These are phyloP conservation scores for Jamesozyma spencerorum DNA, from an alignment of 805 yeast species.

Conservation along the genomic window DNA sequence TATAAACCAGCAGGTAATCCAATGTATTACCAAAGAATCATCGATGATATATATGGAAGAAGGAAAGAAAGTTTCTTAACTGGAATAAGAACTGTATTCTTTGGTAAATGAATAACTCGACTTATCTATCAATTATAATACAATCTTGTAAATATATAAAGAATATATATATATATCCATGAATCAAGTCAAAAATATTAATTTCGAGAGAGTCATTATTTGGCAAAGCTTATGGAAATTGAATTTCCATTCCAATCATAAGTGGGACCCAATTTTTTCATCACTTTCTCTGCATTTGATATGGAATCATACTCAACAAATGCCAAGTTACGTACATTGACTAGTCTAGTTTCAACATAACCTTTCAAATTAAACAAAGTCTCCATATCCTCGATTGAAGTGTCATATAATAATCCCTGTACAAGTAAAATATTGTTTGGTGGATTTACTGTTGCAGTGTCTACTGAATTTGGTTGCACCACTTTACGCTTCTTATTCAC, in stretches of 20 bases:
- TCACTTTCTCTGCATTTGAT: slow-evolving; percentile 34
- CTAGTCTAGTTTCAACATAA: slow-evolving; percentile 55
- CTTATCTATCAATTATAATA: background rate
- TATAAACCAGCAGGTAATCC: slow-evolving; percentile 81
- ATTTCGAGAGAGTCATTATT: too few species aligned
- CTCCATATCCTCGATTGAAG: slow-evolving; percentile 34
- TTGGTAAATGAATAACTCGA: slow-evolving; percentile 45
- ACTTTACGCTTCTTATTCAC: slow-evolving; percentile 6
- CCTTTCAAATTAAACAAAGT: slow-evolving; percentile 47
- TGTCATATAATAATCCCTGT: slow-evolving; percentile 48
- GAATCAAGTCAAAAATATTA: too few species aligned
- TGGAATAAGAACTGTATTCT: slow-evolving; percentile 65
- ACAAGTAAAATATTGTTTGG: slow-evolving; percentile 64
- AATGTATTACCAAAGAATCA: slow-evolving; percentile 58
- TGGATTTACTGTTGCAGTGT: slow-evolving; percentile 31
- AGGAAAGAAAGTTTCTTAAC: slow-evolving; percentile 53
- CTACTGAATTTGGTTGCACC: slow-evolving; percentile 9
- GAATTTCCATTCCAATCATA: slow-evolving; percentile 7
- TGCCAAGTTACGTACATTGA: slow-evolving; percentile 60
- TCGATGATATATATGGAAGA: slow-evolving; percentile 63
- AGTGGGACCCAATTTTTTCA: slow-evolving; percentile 11
- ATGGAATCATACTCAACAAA: slow-evolving; percentile 69
- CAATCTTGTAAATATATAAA: slow-evolving; percentile 8
- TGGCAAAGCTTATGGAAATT: slow-evolving; percentile 26
- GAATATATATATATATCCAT: background rate